Percentiles rank a stretch among this genome's conserved stretches.
Conservation (phyloP, 2,329 filamentous ascomycete species). For the Aspergillus puulaauensis region DNA sequence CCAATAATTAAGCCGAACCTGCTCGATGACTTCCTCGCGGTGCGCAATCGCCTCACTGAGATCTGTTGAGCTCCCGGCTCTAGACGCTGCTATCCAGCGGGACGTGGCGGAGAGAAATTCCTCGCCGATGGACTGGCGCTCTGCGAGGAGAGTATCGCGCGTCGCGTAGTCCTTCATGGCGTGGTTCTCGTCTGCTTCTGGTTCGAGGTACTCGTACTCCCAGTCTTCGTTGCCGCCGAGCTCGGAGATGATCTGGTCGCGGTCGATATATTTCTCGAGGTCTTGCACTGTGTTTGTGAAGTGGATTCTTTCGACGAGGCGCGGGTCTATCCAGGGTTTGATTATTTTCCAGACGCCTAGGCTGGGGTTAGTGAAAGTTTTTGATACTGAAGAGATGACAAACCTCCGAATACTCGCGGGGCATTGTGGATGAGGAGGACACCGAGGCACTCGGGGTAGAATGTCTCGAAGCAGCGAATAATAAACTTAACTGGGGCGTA, state of each 20-base stretch:
- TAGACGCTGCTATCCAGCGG: constrained; percentile 65
- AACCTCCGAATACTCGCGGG: constrained; percentile 86
- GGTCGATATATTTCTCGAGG: constrained; percentile 69
- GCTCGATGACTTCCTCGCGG: constrained; percentile 61
- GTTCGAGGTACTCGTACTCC: constrained; percentile 80
- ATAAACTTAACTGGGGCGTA: constrained; percentile 95
- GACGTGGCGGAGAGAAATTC: constrained; percentile 72
- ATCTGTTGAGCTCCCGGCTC: constrained; percentile 42
- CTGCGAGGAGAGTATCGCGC: constrained; percentile 60
- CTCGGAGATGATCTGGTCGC: constrained; percentile 69
- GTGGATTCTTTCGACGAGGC: constrained; percentile 86
- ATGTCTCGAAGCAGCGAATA: constrained; percentile 96
- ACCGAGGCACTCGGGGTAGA: constrained; percentile 89
- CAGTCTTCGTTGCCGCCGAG: constrained; percentile 81
- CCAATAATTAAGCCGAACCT: constrained; percentile 79
- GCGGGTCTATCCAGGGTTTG: constrained; percentile 88
- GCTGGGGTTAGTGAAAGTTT: neutral
- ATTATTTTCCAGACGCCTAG: constrained; percentile 89
- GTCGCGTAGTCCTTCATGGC: constrained; percentile 64
- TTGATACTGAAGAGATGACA: constrained; percentile 18
- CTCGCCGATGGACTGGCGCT: constrained; percentile 63
- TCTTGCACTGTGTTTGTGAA: constrained; percentile 80
- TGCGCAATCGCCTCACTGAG: constrained; percentile 52
- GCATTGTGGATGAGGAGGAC: constrained; percentile 88
- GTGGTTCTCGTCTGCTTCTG: constrained; percentile 69